Conservation (phyloP, 805 yeast genomes). For the Yamadazyma sp. region DNA sequence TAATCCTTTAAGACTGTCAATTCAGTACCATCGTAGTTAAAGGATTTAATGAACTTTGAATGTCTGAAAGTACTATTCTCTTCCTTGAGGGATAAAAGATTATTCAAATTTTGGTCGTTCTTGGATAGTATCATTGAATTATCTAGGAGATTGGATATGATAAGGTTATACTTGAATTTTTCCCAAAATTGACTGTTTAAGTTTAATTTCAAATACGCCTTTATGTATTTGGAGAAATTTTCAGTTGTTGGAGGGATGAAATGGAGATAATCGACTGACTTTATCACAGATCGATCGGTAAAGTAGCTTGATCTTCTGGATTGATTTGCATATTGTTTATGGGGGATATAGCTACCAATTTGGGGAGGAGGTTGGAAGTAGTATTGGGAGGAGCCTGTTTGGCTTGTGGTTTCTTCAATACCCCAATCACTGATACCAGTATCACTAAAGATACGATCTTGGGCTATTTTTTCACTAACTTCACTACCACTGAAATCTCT, state of each 20-base stretch:
- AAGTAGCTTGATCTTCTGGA: no score
- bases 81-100: no score
- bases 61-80: slow-evolving; percentile 1
- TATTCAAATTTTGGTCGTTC: slow-evolving; percentile 31
- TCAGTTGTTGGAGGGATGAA: slow-evolving; percentile 18
- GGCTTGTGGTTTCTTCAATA: slow-evolving; percentile 21
- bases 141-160: slow-evolving; percentile 37
- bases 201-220: slow-evolving; percentile 22
- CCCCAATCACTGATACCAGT: slow-evolving; percentile 34
- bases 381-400: slow-evolving; percentile 1
- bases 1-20: slow-evolving; percentile 9
- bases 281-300: no score
- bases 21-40: slow-evolving; percentile 23
- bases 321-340: no score
- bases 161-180: slow-evolving; percentile 37
- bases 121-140: slow-evolving; percentile 42
- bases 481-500: not conserved
- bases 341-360: not conserved
- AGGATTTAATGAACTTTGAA: slow-evolving; percentile 4
- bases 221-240: slow-evolving; percentile 21
- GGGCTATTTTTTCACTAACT: not conserved
- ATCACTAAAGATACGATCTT: slow-evolving; percentile 1
- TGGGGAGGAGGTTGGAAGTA: not conserved
- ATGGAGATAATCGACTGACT: not conserved
- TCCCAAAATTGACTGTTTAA: slow-evolving; percentile 29